Evolutionary conservation across 768 basidiomycete species (phyloP).

Genomic region (Kwoniella sp.): DNA sequence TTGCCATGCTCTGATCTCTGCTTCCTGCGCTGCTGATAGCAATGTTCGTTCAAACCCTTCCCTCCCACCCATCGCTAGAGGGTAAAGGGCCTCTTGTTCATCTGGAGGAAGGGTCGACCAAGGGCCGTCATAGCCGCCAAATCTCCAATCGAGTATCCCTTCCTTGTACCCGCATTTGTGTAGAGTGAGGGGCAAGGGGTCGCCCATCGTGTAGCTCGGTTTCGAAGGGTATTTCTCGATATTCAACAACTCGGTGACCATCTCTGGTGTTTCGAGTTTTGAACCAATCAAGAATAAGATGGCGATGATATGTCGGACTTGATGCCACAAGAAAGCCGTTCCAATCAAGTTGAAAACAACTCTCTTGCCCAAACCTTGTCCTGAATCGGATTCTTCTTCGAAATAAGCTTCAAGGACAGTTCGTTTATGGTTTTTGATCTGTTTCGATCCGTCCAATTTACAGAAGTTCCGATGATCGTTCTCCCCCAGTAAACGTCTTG

Average conservation of each 20-base stretch:
- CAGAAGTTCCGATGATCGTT: constrained; percentile 97
- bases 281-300: constrained; percentile 84
- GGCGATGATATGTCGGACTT: constrained; percentile 92
- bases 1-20: constrained; percentile 61
- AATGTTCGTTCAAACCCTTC: constrained; percentile 38
- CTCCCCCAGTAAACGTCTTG: constrained; percentile 71
- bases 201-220: constrained; percentile 92
- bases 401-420: constrained; percentile 65
- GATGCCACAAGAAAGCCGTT: constrained; percentile 89
- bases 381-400: constrained; percentile 14
- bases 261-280: constrained; percentile 70
- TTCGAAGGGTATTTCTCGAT: constrained; percentile 61
- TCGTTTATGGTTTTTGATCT: constrained; percentile 77
- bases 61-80: constrained; percentile 26
- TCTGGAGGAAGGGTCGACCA: constrained; percentile 21
- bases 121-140: constrained; percentile 59
- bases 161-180: constrained; percentile 82
- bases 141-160: constrained; percentile 67
- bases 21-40: constrained; percentile 36
- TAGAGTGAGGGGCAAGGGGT: constrained; percentile 83
- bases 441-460: constrained; percentile 88
- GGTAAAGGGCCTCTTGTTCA: constrained; percentile 22
- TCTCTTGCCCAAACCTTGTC: constrained; percentile 53
- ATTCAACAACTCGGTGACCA: constrained; percentile 75
- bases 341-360: constrained; percentile 84